Evolutionary conservation across 2,329 filamentous ascomycete genomes (phyloP).

Genomic region (Colletotrichum brevisporum): DNA sequence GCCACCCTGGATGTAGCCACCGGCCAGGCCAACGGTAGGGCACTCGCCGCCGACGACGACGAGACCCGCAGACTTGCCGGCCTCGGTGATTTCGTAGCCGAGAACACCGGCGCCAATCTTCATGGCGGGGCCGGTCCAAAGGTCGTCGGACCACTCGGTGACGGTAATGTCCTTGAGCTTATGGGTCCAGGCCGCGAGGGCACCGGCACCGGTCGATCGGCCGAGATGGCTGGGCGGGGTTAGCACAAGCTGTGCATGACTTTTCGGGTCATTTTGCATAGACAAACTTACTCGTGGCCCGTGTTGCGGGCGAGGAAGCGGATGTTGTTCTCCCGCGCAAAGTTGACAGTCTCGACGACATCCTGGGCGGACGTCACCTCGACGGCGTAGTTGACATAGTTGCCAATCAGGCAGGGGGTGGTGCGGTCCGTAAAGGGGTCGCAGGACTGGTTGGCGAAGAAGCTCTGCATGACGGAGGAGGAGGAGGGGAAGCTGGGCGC

Average conservation of each 20-base stretch:
- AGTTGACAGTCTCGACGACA: constrained; percentile 51
- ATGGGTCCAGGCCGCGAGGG: constrained; percentile 57
- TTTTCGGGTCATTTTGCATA: not conserved
- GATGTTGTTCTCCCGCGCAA: constrained; percentile 54
- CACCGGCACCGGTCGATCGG: constrained; percentile 55
- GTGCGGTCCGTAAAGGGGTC: constrained; percentile 54
- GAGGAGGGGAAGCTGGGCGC: constrained; percentile 50
- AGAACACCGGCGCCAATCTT: constrained; percentile 68
- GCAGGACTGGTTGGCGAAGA: constrained; percentile 54
- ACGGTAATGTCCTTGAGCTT: constrained; percentile 58
- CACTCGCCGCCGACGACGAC: constrained; percentile 64
- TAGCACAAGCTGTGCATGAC: constrained; percentile 29
- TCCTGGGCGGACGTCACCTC: constrained; percentile 49
- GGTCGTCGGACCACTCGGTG: constrained; percentile 52
- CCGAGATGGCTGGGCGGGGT: constrained; percentile 48
- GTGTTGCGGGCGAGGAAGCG: constrained; percentile 54
- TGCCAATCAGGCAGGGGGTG: constrained; percentile 58
- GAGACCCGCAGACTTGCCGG: constrained; percentile 26
- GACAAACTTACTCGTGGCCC: constrained; percentile 47
- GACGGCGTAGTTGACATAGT: constrained; percentile 57
- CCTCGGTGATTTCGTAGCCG: constrained; percentile 57
- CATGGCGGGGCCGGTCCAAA: constrained; percentile 65
- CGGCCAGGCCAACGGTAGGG: constrained; percentile 69
- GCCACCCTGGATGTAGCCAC: constrained; percentile 73
- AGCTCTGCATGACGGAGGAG: constrained; percentile 57